These are phyloP conservation scores for Trametes maxima DNA, from an alignment of 768 basidiomycete genomes.

Conservation along the genomic window DNA sequence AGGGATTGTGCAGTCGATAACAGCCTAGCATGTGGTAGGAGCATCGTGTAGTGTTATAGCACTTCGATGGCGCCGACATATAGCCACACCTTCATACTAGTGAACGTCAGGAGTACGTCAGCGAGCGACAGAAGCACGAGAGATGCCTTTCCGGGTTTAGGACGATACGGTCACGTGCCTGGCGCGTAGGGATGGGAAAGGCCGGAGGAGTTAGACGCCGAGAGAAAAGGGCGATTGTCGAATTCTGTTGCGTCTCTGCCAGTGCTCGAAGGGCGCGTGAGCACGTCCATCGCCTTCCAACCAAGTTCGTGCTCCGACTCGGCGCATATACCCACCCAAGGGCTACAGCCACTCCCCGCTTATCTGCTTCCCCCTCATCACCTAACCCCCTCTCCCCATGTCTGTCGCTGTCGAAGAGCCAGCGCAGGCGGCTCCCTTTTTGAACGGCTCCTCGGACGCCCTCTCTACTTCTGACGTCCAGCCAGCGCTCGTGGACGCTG, in stretches of 20 bases:
- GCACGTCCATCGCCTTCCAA: slow-evolving; percentile 18
- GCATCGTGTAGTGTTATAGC: slow-evolving; percentile 6
- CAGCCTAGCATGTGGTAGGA: slow-evolving; percentile 2
- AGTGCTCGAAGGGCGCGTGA: slow-evolving; percentile 20
- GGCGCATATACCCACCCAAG: slow-evolving; percentile 10
- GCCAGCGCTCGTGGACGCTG: neutral
- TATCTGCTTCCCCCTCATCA: slow-evolving; percentile 14
- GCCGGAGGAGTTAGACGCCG: slow-evolving; percentile 2
- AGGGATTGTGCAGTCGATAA: neutral
- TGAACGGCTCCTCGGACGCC: slow-evolving; percentile 15
- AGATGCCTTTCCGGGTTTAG: neutral
- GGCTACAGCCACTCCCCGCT: slow-evolving; percentile 17
- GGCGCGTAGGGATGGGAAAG: slow-evolving; percentile 22
- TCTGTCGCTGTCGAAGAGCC: slow-evolving; percentile 26
- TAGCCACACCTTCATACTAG: neutral
- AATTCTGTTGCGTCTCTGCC: slow-evolving; percentile 16
- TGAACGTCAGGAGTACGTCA: neutral
- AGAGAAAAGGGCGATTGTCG: slow-evolving; percentile 24
- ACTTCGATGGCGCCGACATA: neutral
- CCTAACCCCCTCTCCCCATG: slow-evolving; percentile 15
- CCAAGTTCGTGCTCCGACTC: slow-evolving; percentile 13
- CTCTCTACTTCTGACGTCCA: slow-evolving; percentile 1
- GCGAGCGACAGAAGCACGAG: neutral
- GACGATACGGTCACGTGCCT: slow-evolving; percentile 22
- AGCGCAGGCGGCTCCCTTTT: slow-evolving; percentile 15